Conservation (phyloP, 257 asterid species). For the Solanum ossicruentum region DNA sequence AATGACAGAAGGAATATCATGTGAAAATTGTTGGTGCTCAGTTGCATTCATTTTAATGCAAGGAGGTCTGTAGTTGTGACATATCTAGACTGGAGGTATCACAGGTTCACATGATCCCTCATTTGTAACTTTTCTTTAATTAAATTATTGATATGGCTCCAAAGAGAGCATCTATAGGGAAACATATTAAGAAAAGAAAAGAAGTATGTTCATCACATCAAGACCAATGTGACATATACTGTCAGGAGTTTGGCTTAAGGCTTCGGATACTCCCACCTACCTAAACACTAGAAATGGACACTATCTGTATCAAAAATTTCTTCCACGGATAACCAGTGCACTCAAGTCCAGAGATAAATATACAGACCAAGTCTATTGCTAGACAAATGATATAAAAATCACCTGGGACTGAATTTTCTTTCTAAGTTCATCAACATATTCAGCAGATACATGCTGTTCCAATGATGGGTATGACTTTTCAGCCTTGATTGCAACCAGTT, state of each 20-base stretch:
- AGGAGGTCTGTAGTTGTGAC: not conserved
- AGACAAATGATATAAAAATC: not conserved
- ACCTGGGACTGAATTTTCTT: conserved; percentile 80
- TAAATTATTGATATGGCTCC: not conserved
- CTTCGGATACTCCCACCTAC: not conserved
- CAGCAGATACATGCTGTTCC: conserved; percentile 39
- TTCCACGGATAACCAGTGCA: not conserved
- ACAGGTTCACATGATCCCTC: not conserved
- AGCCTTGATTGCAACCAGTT: conserved; percentile 39
- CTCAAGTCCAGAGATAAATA: not conserved
- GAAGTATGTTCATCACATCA: not conserved
- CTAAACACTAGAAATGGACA: not conserved
- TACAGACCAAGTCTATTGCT: not conserved
- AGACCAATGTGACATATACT: not conserved
- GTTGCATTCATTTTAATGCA: not conserved
- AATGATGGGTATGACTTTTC: conserved; percentile 24
- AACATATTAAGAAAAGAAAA: not conserved
- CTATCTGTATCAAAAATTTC: not conserved
- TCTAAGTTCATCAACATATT: conserved; percentile 50
- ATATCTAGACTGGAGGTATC: not conserved
- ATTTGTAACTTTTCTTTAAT: not conserved
- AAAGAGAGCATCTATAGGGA: not conserved
- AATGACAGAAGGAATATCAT: not conserved
- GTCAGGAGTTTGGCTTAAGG: not conserved
- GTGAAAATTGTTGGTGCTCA: not conserved